These are phyloP conservation scores for Chaetomium tenue DNA, from an alignment of 495 filamentous ascomycete genomes.

Conservation along the genomic window DNA sequence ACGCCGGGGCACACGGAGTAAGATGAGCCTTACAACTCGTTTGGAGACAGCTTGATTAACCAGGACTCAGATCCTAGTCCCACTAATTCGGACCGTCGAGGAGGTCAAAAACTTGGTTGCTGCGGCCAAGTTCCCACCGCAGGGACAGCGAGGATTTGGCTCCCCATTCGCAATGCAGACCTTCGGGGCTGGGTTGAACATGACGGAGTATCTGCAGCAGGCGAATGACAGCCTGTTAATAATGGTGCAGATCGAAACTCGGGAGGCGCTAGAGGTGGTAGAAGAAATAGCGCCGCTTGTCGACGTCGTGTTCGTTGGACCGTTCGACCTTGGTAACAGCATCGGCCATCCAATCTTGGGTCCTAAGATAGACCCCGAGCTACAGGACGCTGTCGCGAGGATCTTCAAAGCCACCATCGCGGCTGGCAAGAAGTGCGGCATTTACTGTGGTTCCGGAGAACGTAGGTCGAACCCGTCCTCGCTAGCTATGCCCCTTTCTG, in stretches of 20 bases:
- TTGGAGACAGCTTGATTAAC: conserved; percentile 20
- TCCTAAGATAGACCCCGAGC: conserved; percentile 60
- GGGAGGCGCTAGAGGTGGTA: conserved; percentile 65
- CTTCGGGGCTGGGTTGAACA: conserved; percentile 54
- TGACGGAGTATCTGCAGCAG: conserved; percentile 67
- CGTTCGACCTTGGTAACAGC: conserved; percentile 72
- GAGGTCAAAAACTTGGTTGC: conserved; percentile 59
- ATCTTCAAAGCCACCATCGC: conserved; percentile 60
- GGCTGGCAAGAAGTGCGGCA: conserved; percentile 72
- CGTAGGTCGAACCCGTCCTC: conserved; percentile 22
- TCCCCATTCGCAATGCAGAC: conserved; percentile 65
- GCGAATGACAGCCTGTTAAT: conserved; percentile 70
- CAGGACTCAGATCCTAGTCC: conserved; percentile 53
- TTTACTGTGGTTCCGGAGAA: conserved; percentile 68
- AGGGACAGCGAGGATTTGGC: conserved; percentile 63
- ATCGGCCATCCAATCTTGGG: conserved; percentile 68
- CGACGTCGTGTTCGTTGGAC: conserved; percentile 76
- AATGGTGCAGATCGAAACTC: conserved; percentile 81
- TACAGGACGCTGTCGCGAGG: conserved; percentile 64
- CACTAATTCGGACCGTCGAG: conserved; percentile 62
- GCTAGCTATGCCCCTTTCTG: too few relatives aligned
- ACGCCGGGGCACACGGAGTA: conserved; percentile 66
- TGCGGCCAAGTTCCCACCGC: conserved; percentile 66
- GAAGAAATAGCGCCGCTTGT: conserved; percentile 72
- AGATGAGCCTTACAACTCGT: conserved; percentile 13